Evolutionary conservation across 1,284 basidiomycete species (phyloP), one percentile per base, ranked within the genome.

Genomic region (Vanrija pseudolonga): DNA sequence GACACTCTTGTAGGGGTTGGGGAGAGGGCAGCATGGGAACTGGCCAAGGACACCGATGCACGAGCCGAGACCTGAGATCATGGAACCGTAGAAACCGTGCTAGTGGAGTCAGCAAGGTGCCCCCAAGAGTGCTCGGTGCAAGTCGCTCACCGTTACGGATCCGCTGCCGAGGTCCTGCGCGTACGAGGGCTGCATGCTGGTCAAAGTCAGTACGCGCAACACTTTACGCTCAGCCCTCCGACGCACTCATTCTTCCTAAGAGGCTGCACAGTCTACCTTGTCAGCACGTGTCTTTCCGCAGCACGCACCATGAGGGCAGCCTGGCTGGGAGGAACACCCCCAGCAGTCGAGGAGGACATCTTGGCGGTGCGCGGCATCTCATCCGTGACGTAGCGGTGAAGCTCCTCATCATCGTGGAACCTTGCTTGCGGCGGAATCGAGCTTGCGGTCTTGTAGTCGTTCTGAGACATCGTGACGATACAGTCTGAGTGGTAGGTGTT

Each of bases 51-150:
- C 76, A 36, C 78, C 79, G 41, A 76, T 56, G 50, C 66, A 66
- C 0, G 67, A 49, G 19, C 79, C 79, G 26, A 79, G 68, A 23
- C 66, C 78, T 62, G 92, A 85, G 64, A 94, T 80, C 73, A 90
- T 79, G 14, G 85, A 86, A 2, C 92, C 92, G 67, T 95, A 95
- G 51, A 89, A 57, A 23, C 90, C 92, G 75, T 94, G 90, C n/a
- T 84, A 83, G 18, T 19, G 20, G 86, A 84, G 80, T 82, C 49
- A 5, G 48, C 43, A 15, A 52, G n/a, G 11, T 43, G 24, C 54
- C 50, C 67, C 54, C 47, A 55, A 19, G 51, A 51, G 6, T 26
- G 26, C 45, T 5, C 36, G 23, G 20, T 14, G 19, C 40, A 42
- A 19, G 40, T 42, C 15, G 70, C 86, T 84, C 20, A 78, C 69